These are phyloP conservation scores for Brassica balearica DNA, from an alignment of 441 rosid genomes.

Conservation along the genomic window DNA sequence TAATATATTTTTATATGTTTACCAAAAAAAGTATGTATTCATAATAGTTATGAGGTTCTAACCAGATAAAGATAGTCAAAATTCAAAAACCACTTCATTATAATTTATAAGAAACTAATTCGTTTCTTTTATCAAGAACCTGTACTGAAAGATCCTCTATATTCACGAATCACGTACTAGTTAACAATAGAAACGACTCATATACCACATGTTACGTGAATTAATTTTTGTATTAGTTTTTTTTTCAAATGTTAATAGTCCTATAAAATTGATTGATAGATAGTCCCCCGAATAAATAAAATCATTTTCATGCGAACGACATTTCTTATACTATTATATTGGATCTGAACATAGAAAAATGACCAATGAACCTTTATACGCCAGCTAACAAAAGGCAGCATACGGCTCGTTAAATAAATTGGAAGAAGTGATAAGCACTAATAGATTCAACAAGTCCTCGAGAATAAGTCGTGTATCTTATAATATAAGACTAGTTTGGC, in stretches of 20 bases:
- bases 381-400: conserved; percentile 18
- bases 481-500: conserved; percentile 19
- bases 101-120: background rate
- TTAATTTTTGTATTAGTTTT: background rate
- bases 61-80: conserved; percentile 2
- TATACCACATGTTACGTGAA: too few relatives aligned
- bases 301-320: conserved; percentile 16
- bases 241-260: background rate
- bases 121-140: conserved; percentile 1
- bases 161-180: conserved; percentile 1
- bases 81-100: background rate
- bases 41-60: background rate
- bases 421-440: conserved; percentile 35
- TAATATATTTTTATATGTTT: too few relatives aligned
- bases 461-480: conserved; percentile 28
- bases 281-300: background rate
- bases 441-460: conserved; percentile 10
- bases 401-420: conserved; percentile 18
- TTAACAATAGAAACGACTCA: too few relatives aligned
- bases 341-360: conserved; percentile 2
- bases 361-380: background rate
- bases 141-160: conserved; percentile 5
- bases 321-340: background rate
- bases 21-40: too few relatives aligned
- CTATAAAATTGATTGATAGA: background rate